A percentile compares a stretch with the other conserved stretches of the same genome.
phyloP scores from a whole-genome alignment of 164 flowering plant species.

The Tetrastigma voinierianum region DNA sequence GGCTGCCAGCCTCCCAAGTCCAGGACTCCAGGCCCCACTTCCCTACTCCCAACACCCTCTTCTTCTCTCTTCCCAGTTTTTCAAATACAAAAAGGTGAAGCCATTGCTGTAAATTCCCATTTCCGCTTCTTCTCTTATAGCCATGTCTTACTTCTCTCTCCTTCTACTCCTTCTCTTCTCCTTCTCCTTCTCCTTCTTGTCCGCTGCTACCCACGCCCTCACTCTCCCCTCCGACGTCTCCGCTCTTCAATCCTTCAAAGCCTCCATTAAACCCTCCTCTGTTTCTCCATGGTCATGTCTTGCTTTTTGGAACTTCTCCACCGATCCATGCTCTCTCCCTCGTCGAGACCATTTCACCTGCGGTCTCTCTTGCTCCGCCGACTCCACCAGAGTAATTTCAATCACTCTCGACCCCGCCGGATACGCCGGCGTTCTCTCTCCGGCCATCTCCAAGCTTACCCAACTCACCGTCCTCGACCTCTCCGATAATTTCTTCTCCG shows the following conservation, averaged over 20 bases:
- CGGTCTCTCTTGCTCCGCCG: conserved; percentile 56
- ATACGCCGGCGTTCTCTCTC: conserved; percentile 64
- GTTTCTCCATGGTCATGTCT: conserved; percentile 63
- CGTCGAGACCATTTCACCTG: conserved; percentile 59
- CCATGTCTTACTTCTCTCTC: conserved; percentile 14
- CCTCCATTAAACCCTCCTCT: conserved; percentile 42
- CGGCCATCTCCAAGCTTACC: conserved; percentile 59
- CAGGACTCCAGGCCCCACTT: too few relatives aligned
- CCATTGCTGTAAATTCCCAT: background rate
- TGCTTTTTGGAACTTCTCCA: conserved; percentile 62
- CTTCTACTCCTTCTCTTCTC: background rate
- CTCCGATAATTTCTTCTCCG: conserved; percentile 63
- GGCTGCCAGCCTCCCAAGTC: too few relatives aligned
- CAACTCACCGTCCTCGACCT: conserved; percentile 53
- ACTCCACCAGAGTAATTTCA: conserved; percentile 41
- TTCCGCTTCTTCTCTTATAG: background rate
- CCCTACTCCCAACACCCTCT: conserved; percentile 5
- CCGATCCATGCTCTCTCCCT: conserved; percentile 65
- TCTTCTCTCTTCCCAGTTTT: too few relatives aligned
- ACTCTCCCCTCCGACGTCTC: conserved; percentile 47
- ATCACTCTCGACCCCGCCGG: conserved; percentile 66
- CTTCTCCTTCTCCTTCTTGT: conserved; percentile 3
- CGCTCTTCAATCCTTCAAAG: conserved; percentile 54
- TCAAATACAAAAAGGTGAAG: too few relatives aligned
- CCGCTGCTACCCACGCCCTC: conserved; percentile 9